phyloP scores from a whole-genome alignment of 1,284 basidiomycete species.

The Tylopilus microsporus region DNA sequence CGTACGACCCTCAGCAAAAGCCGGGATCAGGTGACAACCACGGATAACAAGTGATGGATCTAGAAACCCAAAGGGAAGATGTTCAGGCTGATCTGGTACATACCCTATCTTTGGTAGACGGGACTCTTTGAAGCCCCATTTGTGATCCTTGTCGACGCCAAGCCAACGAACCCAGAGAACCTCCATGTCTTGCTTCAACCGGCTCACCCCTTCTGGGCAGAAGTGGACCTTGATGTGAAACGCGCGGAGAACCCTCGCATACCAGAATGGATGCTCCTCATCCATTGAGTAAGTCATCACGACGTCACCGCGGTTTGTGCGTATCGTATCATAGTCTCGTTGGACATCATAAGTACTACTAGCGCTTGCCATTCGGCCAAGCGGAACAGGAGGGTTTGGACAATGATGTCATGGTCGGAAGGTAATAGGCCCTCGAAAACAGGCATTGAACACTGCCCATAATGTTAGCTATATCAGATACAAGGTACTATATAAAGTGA shows the following conservation, averaged over 20 bases:
- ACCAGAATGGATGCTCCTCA: background rate
- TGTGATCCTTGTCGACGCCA: no score
- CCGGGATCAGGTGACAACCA: no score
- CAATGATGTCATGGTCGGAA: background rate
- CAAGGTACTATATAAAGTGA: background rate
- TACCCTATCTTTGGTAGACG: no score
- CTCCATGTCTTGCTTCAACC: background rate
- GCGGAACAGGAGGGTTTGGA: background rate
- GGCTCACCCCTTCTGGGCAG: background rate
- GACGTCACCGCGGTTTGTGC: background rate
- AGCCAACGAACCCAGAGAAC: background rate
- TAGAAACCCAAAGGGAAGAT: no score
- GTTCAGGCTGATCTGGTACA: no score
- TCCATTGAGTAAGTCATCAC: background rate
- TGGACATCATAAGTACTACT: slow-evolving; percentile 7
- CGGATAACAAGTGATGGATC: no score
- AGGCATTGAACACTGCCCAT: background rate
- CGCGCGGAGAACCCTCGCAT: background rate
- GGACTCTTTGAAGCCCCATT: no score
- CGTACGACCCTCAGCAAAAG: no score
- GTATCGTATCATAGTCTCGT: slow-evolving; percentile 15
- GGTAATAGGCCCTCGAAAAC: background rate
- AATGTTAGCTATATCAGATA: background rate
- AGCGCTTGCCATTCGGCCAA: slow-evolving; percentile 2
- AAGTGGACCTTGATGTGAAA: background rate